phyloP scores from a whole-genome alignment of 2,329 filamentous ascomycete species.

The Mycosphaerella sp. region DNA sequence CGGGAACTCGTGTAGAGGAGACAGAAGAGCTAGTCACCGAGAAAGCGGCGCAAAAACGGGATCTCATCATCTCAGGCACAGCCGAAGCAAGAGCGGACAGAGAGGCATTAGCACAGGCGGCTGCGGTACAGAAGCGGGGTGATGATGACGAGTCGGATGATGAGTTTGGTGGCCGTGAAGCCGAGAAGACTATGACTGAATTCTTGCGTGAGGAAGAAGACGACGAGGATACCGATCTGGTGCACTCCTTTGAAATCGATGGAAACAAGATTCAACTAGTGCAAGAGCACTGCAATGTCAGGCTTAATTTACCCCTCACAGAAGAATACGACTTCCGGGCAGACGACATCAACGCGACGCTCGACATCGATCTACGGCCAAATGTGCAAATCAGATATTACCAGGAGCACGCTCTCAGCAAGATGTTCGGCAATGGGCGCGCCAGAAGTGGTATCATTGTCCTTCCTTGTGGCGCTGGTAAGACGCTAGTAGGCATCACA shows the following conservation, averaged over 20 bases:
- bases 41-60: conserved; percentile 77
- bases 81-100: conserved; percentile 85
- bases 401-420: conserved; percentile 94
- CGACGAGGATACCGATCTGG: conserved; percentile 77
- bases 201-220: conserved; percentile 67
- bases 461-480: conserved; percentile 89
- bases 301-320: conserved; percentile 77
- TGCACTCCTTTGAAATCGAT: conserved; percentile 88
- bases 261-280: conserved; percentile 78
- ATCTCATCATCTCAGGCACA: conserved; percentile 87
- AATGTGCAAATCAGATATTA: conserved; percentile 87
- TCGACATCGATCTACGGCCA: conserved; percentile 89
- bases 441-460: conserved; percentile 98
- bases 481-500: conserved; percentile 96
- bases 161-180: conserved; percentile 47
- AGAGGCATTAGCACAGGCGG: conserved; percentile 55
- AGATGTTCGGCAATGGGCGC: conserved; percentile 98
- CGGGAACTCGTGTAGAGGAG: conserved; percentile 68
- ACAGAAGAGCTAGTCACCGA: conserved; percentile 69
- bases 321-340: conserved; percentile 98
- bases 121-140: conserved; percentile 41
- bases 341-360: conserved; percentile 78
- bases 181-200: conserved; percentile 58
- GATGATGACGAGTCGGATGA: conserved; percentile 48
- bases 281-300: conserved; percentile 74